Evolutionary conservation across 768 basidiomycete genomes (phyloP), one percentile per base, ranked within the genome.

Genomic region (Xanthoconium purpureum): DNA sequence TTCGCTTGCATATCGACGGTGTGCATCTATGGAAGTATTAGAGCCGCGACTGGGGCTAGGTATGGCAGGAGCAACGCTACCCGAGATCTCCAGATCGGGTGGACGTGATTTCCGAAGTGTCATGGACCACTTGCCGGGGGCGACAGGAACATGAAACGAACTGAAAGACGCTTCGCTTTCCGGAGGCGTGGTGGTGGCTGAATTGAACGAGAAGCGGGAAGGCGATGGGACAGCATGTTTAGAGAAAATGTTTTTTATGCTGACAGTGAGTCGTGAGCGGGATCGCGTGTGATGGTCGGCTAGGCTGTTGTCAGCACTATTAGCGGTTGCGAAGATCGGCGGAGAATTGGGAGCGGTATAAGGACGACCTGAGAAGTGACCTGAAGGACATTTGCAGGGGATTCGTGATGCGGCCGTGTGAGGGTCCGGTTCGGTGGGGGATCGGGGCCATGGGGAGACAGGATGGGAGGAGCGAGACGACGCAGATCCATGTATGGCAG

Each of bases 221-320:
- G 65, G 59, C 0, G 67, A 69, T 0, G 60, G 58, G 1, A 64
- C 47, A 1, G 67, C 59, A 6, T 75, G 73, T 50, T 70, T 76
- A 1, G 69, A 65, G 12, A 78, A 63, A 1, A 78, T 65, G 11
- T 66, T 71, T 64, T 75, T 76, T 44, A 77, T 71, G 36, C 58
- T 64, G n/a, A 60, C 33, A 3, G 69, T 46, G 10, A 72, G 33
- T 11, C 66, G 58, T 11, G 68, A 66, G 15, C 57, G 52, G 20
- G 58, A 51, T 14, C 55, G 58, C 2, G 50, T 44, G 11, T 59
- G 63, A 17, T 55, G 43, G 37, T 65, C 64, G 11, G 17, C 5
- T 30, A 47, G 36, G 15, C 8, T 24, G 44, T 5, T 46, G 46
- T 56, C 57, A 5, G 43, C 14, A 24, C 0, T 47, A 15, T 6